Evolutionary conservation across 78 protist genomes (phyloP).

Genomic region (Bigelowiella natans): DNA sequence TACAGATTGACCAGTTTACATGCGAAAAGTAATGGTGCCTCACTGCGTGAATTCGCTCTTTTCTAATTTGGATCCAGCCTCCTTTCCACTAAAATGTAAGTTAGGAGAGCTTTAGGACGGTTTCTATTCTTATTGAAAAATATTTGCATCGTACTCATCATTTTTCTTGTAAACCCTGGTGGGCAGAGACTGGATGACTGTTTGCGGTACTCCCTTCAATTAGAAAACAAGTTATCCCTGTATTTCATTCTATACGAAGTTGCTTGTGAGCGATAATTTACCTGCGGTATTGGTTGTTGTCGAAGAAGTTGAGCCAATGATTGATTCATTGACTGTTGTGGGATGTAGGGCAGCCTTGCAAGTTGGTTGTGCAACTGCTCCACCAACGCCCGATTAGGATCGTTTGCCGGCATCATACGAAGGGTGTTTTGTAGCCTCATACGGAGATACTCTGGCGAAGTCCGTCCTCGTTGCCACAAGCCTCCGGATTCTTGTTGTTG

Average conservation of each 20-base stretch:
- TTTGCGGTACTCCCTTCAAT: neutral
- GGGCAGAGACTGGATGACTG: neutral
- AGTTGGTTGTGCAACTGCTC: neutral
- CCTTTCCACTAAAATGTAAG: too few relatives aligned
- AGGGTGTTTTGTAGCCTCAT: neutral
- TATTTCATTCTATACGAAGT: neutral
- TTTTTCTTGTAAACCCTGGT: neutral
- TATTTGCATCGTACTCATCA: too few relatives aligned
- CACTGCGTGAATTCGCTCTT: too few relatives aligned
- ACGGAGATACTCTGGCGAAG: neutral
- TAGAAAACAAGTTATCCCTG: neutral
- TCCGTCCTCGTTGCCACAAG: neutral
- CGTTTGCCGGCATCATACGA: neutral
- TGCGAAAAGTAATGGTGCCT: too few relatives aligned
- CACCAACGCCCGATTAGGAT: neutral
- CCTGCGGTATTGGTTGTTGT: neutral
- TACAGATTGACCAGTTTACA: too few relatives aligned
- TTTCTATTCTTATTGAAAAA: too few relatives aligned
- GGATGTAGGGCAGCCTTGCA: neutral
- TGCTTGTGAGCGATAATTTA: neutral
- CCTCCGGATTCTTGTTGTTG: constrained; percentile 4
- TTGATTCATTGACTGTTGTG: neutral
- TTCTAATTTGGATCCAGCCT: too few relatives aligned
- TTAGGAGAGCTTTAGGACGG: too few relatives aligned
- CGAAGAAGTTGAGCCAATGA: neutral